Evolutionary conservation across 2,329 filamentous ascomycete species (phyloP), one percentile per base, ranked within the genome.

Genomic region (Fusarium algeriense): DNA sequence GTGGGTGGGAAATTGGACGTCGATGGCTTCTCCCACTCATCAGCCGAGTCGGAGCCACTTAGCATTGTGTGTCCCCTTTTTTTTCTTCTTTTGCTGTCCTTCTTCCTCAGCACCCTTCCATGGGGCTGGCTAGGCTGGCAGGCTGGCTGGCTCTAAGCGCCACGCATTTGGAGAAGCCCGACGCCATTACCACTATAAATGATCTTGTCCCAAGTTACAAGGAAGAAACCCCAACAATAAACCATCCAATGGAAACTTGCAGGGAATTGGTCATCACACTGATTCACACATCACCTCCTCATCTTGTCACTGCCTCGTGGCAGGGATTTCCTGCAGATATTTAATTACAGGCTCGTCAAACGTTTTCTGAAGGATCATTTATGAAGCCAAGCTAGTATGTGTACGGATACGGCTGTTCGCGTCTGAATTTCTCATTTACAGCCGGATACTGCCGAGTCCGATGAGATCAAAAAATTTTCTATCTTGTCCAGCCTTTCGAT

Each of bases 1-100:
- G 70, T 67, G 57, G 63, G 59, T 50, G 71, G 74, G 74, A 76
- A 73, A 76, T 76, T 76, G 67, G 69, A 68, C 71, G 71, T 76
- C 63, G 70, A 76, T 76, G 75, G 71, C 69, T 69, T 74, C 72
- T 76, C 60, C 64, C 57, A 68, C 58, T 48, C 49, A 61, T 70
- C 63, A 67, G 69, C 74, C 69, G 70, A 74, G 69, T 66, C 60
- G 66, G 65, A 58, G 60, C 74, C 70, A 76, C 63, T 73, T 65
- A 73, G 71, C 73, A 61, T 64, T 67, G 38, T 34, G 63, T 68
- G 62, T 74, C 73, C 69, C 67, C 70, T 69, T 75, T 75, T 70
- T 70, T 65, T 69, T 46, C 26, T 30, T 30, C 10, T 30, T 30
- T 30, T 30, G 7, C 30, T 10, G 30, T 30, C 30, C 60, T 40